Evolutionary conservation across 345 rosid species (phyloP), one percentile per base, ranked within the genome.

Genomic region (Jatropha curcas): DNA sequence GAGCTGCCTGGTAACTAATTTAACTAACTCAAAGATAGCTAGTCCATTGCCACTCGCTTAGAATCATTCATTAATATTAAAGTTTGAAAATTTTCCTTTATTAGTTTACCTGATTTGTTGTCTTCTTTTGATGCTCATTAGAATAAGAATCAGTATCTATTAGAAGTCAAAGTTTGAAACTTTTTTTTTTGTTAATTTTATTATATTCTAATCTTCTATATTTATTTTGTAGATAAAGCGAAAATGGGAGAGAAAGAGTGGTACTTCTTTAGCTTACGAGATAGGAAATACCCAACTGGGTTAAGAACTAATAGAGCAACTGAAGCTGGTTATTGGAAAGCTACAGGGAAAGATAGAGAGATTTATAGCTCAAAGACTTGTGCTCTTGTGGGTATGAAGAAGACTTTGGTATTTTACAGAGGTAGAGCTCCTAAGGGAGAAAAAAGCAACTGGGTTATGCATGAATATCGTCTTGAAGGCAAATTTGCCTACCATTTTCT

Each of bases 241-340:
- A 93, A 91, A 77, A 88, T 91, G 94, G 98, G 97, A 0, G 98
- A 91, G 81, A 93, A 90, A 78, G 97, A 93, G 79, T 93, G 98
- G 98, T 93, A 91, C 83, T 93, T 93, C 71, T 93, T 90, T 63
- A 91, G 91, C 55, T 70, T 91, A 48, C 82, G 98, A 65, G 98
- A 93, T 28, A 80, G 97, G 34, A 93, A 93, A 67, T 91, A 93
- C 88, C 98, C 98, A 65, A 93, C 97, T 3, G 98, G 98, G n/a
- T 79, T 93, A 30, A 81, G 98, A 64, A 93, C 98, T 6, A 93
- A 93, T 77, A 83, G 98, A 80, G 98, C 98, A 41, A 93, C 98
- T 5, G 96, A 87, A 80, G 97, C 98, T 71, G 98, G 98, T 7
- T 93, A 93, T 80, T 93, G 98, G 98, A 93, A 93, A 74, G 98